Evolutionary conservation across 108 stramenopile species (phyloP), one percentile per base, ranked within the genome.

Genomic region (Nannochloropsis salina): DNA sequence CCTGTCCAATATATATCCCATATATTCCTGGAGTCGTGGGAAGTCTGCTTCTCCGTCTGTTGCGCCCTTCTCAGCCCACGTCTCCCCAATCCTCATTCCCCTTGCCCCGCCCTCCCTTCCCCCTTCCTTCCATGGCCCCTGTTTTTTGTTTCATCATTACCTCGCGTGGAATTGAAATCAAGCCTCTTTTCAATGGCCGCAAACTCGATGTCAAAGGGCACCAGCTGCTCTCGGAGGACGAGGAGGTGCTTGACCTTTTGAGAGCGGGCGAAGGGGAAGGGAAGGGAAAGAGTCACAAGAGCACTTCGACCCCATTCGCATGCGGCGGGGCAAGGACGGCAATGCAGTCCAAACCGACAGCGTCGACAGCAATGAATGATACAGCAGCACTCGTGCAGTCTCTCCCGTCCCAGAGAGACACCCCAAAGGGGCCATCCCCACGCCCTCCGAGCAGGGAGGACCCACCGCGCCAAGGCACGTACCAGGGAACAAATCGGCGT

Each of bases 191-290:
- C 89, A 31, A 83, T 83, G 8, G 31, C 31, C 42, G 81, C 44
- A 41, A 90, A 86, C 80, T 90, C 82, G 44, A 91, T 87, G 80
- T 90, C 89, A 31, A 91, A 91, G 8, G 90, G 90, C 41, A 79
- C 85, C 43, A 91, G 88, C 86, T 91, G 90, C 84, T 91, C 90
- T 45, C 90, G 40, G 42, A 91, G 87, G 22, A 89, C 89, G 42
- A 91, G 86, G 43, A 91, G 87, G 85, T 90, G 90, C 51, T 89
- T 89, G 82, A 91, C 85, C 74, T 51, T 51, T 31, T 31, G 47
- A 15, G 15, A 51, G 47, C 12, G 47, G 15, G 47, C 12, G 47
- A 51, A 15, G 47, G 47, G 15, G 47, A 51, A 51, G 15, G 47
- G 47, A 15, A 15, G 47, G 47, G 47, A 51, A 15, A 15, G 47